These are phyloP conservation scores for Leptodontidium sp. DNA, from an alignment of 2,329 filamentous ascomycete species.

Conservation along the genomic window DNA sequence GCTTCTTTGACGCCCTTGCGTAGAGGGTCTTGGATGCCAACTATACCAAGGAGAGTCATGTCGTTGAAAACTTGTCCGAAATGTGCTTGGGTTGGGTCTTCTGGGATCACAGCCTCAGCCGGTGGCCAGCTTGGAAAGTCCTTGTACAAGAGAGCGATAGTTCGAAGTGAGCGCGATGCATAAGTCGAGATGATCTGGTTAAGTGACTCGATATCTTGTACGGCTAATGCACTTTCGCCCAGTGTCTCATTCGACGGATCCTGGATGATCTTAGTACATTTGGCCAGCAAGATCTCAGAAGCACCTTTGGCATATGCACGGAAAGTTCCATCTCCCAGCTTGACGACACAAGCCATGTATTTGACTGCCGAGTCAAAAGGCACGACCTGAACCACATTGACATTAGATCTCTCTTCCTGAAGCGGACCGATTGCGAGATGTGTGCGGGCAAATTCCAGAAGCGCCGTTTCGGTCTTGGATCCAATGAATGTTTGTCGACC, in stretches of 20 bases:
- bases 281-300: constrained; percentile 57
- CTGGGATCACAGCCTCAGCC: constrained; percentile 57
- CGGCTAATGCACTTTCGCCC: constrained; percentile 39
- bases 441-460: constrained; percentile 72
- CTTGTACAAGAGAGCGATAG: constrained; percentile 76
- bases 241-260: constrained; percentile 65
- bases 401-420: constrained; percentile 67
- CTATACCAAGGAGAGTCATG: constrained; percentile 77
- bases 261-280: constrained; percentile 59
- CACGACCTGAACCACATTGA: constrained; percentile 62
- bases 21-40: constrained; percentile 79
- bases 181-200: constrained; percentile 65
- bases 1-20: constrained; percentile 72
- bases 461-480: constrained; percentile 80
- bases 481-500: constrained; percentile 70
- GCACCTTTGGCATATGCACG: constrained; percentile 61
- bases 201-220: constrained; percentile 42
- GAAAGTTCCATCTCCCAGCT: constrained; percentile 53
- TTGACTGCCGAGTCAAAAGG: constrained; percentile 57
- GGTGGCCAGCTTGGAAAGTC: constrained; percentile 77
- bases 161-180: constrained; percentile 73
- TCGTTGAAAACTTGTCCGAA: constrained; percentile 75
- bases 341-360: constrained; percentile 73
- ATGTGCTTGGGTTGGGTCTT: constrained; percentile 67
- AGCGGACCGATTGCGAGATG: constrained; percentile 70